phyloP scores from a whole-genome alignment of 805 yeast species.

The Spathaspora sp. region DNA sequence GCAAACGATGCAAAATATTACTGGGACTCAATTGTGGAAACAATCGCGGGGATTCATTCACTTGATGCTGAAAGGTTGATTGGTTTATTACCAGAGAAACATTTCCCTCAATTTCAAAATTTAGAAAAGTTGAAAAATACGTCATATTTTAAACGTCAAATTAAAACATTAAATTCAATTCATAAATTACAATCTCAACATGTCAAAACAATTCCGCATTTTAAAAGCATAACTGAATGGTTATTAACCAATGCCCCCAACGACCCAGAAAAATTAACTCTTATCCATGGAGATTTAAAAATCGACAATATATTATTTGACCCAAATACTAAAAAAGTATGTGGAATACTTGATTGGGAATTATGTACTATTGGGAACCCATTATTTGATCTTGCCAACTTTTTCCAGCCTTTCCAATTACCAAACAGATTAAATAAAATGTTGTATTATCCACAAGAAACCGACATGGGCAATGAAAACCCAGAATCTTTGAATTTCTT shows the following conservation, averaged over 20 bases:
- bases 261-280: conserved; percentile 41
- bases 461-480: conserved; percentile 31
- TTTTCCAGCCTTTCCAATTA: conserved; percentile 51
- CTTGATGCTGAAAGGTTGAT: conserved; percentile 42
- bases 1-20: conserved; percentile 19
- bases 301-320: conserved; percentile 61
- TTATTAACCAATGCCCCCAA: conserved; percentile 40
- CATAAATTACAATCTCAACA: conserved; percentile 32
- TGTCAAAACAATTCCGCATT: conserved; percentile 48
- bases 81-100: conserved; percentile 39
- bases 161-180: conserved; percentile 43
- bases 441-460: conserved; percentile 22
- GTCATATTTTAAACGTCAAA: conserved; percentile 52
- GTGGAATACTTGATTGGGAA: conserved; percentile 66
- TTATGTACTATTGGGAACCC: conserved; percentile 65
- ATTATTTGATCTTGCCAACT: conserved; percentile 55
- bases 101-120: conserved; percentile 41
- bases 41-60: conserved; percentile 48
- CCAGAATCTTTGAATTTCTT: conserved; percentile 18
- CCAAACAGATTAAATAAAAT: conserved; percentile 34
- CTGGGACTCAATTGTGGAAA: conserved; percentile 48
- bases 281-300: conserved; percentile 66
- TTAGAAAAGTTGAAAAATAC: conserved; percentile 12
- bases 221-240: conserved; percentile 40
- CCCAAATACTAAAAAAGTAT: conserved; percentile 45